Evolutionary conservation across 1,284 basidiomycete species (phyloP).

Genomic region (Amylostereum areolatum): DNA sequence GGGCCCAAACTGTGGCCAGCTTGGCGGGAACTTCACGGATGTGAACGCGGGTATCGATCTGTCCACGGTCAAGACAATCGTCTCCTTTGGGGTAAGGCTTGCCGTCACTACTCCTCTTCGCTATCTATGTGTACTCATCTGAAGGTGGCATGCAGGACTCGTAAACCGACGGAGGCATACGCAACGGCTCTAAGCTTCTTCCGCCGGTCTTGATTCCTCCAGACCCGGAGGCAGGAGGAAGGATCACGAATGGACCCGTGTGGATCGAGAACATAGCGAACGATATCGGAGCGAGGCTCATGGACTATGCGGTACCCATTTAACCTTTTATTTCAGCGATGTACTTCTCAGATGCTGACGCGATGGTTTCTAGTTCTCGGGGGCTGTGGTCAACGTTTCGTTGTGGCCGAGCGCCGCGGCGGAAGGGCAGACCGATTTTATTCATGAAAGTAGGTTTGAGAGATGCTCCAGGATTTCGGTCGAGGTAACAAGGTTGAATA

Average conservation of each 20-base stretch:
- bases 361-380: constrained; percentile 29
- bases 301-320: constrained; percentile 35
- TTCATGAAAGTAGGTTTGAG: too few species aligned
- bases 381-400: background rate
- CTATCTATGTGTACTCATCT: background rate
- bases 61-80: constrained; percentile 27
- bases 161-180: constrained; percentile 26
- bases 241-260: constrained; percentile 28
- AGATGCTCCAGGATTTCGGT: too few species aligned
- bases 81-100: constrained; percentile 30
- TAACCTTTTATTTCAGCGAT: background rate
- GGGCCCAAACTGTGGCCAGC: constrained; percentile 25
- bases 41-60: constrained; percentile 29
- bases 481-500: too few species aligned
- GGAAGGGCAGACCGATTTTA: too few species aligned
- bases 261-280: constrained; percentile 28
- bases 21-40: constrained; percentile 26
- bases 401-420: constrained; percentile 22
- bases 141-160: constrained; percentile 19
- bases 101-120: constrained; percentile 2
- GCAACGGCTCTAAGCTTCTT: constrained; percentile 24
- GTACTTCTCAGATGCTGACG: constrained; percentile 18
- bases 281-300: constrained; percentile 26
- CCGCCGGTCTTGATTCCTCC: constrained; percentile 23
- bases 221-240: constrained; percentile 24